Base-by-base conservation (phyloP, 73 alveolate genomes). In the Breviolum minutum region DNA sequence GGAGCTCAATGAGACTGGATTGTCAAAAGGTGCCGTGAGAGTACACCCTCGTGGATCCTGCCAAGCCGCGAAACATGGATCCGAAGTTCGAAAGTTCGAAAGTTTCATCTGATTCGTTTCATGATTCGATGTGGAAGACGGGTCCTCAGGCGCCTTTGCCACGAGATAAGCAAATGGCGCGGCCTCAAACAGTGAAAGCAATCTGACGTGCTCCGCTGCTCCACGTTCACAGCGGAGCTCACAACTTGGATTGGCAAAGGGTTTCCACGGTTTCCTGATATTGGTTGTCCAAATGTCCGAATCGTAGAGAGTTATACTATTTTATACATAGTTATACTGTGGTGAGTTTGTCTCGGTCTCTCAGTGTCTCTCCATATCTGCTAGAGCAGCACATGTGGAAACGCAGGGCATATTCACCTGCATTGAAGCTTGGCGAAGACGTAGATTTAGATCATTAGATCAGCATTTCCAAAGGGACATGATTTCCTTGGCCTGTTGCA, bases 151-250 rank as follows among this genome's bases (percentile, higher is more conserved):
- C 7, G 79, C 94, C 80, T 61, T 86, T 61, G 80, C 77, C 19
- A 86, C 63, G 16, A 86, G 63, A n/a, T 62, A 86, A 17, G 94
- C 94, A n/a, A 86, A 86, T 5, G 94, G 94, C 6, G 94, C 94
- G 6, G 77, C 94, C 93, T 84, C 30, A 26, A 73, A 26, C 1
- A 73, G 29, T 73, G 48, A 26, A 16, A 40, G 82, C 29, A 19
- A 73, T 40, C 54, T 3, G 3, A 40, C 54, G 54, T 40, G 54
- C 54, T 40, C 3, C 54, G 54, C 54, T 40, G 54, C 54, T 40
- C 54, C 54, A 40, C 54, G 54, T 40, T 40, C 54, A 40, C 54
- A 40, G 54, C 3, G 54, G 0, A 40, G 54, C 54, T 40, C 54
- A 40, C 5, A 40, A 40, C 54, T 40, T 40, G 54, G 54, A 40